Evolutionary conservation across 148 eudicot genomes (phyloP).

Genomic region (Camellia granthamiana): DNA sequence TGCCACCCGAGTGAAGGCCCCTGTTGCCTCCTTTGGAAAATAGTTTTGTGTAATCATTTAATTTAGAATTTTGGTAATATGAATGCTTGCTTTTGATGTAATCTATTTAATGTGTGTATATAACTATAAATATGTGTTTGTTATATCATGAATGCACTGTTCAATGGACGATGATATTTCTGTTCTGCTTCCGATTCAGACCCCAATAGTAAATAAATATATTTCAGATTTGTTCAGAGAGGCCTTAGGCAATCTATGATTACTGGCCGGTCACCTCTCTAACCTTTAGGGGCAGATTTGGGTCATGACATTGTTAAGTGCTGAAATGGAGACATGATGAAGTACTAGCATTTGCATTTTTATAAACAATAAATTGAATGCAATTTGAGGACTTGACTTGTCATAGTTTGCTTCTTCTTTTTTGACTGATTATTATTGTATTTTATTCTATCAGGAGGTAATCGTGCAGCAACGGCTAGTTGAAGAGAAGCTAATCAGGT

Average conservation of each 20-base stretch:
- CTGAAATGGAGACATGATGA: not conserved
- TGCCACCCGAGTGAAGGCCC: not conserved
- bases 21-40: no score
- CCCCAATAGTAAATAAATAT: no score
- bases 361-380: not conserved
- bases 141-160: no score
- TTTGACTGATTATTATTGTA: not conserved
- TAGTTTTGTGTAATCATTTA: no score
- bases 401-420: not conserved
- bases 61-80: no score
- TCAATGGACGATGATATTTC: no score
- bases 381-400: not conserved
- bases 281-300: not conserved
- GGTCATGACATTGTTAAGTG: not conserved
- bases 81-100: no score
- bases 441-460: constrained; percentile 16
- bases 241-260: not conserved
- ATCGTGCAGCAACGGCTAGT: constrained; percentile 23
- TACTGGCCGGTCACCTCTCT: not conserved
- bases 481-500: constrained; percentile 18
- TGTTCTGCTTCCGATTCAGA: no score
- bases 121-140: no score
- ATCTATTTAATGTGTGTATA: no score
- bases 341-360: not conserved
- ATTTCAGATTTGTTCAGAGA: no score